Evolutionary conservation across 306 rosid species (phyloP).

Genomic region (Aeschynomene evenia): DNA sequence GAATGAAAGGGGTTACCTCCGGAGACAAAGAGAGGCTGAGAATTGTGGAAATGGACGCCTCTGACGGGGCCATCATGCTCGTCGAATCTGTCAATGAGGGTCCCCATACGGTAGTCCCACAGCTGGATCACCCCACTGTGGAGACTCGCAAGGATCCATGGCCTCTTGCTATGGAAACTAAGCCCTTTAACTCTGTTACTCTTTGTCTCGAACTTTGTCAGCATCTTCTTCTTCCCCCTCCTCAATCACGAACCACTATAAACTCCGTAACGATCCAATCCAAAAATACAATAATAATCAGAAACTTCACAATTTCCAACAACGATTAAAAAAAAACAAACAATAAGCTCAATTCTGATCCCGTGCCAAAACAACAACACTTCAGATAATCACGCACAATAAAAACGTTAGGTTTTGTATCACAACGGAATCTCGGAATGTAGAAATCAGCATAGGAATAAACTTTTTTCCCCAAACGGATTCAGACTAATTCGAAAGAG

Average conservation of each 20-base stretch:
- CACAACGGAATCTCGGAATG: not conserved
- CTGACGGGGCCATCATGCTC: constrained; percentile 99
- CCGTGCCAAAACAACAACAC: constrained; percentile 5
- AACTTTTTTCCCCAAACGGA: not conserved
- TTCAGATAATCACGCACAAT: not conserved
- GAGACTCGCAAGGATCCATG: constrained; percentile 98
- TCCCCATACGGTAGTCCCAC: constrained; percentile 99
- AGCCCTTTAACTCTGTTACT: constrained; percentile 97
- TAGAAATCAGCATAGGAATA: constrained; percentile 4
- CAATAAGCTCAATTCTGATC: constrained; percentile 25
- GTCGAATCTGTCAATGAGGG: constrained; percentile 87
- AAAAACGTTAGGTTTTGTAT: not conserved
- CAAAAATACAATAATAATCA: constrained; percentile 18
- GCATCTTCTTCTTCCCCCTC: constrained; percentile 68
- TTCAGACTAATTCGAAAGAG: not conserved
- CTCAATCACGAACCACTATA: constrained; percentile 25
- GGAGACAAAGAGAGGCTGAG: constrained; percentile 94
- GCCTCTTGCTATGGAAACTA: constrained; percentile 93
- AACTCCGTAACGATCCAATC: constrained; percentile 39
- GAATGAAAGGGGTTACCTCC: constrained; percentile 60
- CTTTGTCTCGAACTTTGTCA: constrained; percentile 97
- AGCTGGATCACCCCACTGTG: constrained; percentile 99
- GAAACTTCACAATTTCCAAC: constrained; percentile 19
- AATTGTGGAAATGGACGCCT: constrained; percentile 93
- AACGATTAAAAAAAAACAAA: not conserved